Evolutionary conservation across 1,284 basidiomycete genomes (phyloP), one percentile per base, ranked within the genome.

Genomic region (Papiliotrema flavescens): DNA sequence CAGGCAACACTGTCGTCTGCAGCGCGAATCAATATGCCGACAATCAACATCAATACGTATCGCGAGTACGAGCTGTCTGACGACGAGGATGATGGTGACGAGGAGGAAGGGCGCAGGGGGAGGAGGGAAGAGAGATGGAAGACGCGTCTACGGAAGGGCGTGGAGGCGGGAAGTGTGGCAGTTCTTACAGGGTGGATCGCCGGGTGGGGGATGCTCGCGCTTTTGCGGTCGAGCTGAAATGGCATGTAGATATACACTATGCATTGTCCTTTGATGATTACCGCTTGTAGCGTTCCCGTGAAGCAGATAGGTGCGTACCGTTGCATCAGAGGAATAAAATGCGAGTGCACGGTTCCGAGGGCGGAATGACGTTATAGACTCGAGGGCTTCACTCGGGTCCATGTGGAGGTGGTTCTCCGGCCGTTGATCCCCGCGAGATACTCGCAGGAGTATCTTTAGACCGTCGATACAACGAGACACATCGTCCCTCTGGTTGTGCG

Each of bases 121-220:
- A 45, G 56, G 9, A 56, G 57, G 17, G 65, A 66, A 45, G 60
- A 60, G 40, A 60, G 54, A 13, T 70, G 67, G 64, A 59, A 62
- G 52, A 42, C 63, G 15, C 39, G 62, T 20, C 24, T 66, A n/a
- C 55, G 66, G 42, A 59, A 64, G 15, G 49, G 39, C 0, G 51
- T 70, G 3, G 68, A 70, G 51, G 59, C 58, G 19, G 44, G 39
- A 3, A 58, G 60, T 22, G 53, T 62, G 24, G 63, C 53, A 4
- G 37, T 66, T 2, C 59, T 62, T 1, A 55, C 41, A 1, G 59
- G 52, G 7, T 68, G 66, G 64, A 49, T 54, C 11, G 52, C 54
- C 11, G 68, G 68, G 0, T 70, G 68, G 68, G 56, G 47, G 7
- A 64, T 70, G 61, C 51, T 70, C 23, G 66, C 62, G 23, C 49